Conservation (phyloP, 768 basidiomycete species). For the Obba rivulosa region DNA sequence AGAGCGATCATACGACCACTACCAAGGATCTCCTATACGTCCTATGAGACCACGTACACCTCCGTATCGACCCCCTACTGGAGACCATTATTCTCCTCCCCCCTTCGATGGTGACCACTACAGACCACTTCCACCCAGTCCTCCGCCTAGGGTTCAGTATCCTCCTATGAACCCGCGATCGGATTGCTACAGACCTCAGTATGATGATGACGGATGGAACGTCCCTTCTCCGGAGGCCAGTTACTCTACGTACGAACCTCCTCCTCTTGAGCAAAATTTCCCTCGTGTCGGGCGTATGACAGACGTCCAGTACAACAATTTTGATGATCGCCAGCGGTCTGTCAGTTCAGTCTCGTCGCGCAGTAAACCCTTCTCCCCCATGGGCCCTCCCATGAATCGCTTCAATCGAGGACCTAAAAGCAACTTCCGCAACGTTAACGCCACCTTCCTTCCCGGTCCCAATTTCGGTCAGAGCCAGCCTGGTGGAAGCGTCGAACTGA, state of each 20-base stretch:
- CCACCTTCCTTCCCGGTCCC: too few relatives aligned
- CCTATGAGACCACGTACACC: conserved; percentile 1
- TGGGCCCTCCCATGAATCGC: too few relatives aligned
- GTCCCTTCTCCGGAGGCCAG: background rate
- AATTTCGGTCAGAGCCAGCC: too few relatives aligned
- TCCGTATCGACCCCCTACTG: conserved; percentile 5
- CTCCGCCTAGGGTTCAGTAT: conserved; percentile 34
- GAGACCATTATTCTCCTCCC: conserved; percentile 27
- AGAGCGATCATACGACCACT: conserved; percentile 11
- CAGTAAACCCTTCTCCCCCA: background rate
- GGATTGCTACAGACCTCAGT: conserved; percentile 39
- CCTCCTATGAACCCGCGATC: conserved; percentile 26
- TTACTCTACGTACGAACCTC: background rate
- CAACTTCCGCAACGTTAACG: too few relatives aligned
- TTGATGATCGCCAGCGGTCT: conserved; percentile 3
- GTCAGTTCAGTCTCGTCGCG: background rate
- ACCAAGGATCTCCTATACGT: conserved; percentile 2
- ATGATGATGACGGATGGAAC: conserved; percentile 9
- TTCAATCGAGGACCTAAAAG: too few relatives aligned
- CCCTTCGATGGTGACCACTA: conserved; percentile 43
- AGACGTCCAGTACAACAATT: too few relatives aligned
- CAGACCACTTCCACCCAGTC: conserved; percentile 31
- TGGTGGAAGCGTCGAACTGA: too few relatives aligned
- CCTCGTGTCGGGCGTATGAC: background rate
- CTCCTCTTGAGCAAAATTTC: conserved; percentile 2